phyloP scores from a whole-genome alignment of 768 basidiomycete genomes.

The Lyophyllum decastes region DNA sequence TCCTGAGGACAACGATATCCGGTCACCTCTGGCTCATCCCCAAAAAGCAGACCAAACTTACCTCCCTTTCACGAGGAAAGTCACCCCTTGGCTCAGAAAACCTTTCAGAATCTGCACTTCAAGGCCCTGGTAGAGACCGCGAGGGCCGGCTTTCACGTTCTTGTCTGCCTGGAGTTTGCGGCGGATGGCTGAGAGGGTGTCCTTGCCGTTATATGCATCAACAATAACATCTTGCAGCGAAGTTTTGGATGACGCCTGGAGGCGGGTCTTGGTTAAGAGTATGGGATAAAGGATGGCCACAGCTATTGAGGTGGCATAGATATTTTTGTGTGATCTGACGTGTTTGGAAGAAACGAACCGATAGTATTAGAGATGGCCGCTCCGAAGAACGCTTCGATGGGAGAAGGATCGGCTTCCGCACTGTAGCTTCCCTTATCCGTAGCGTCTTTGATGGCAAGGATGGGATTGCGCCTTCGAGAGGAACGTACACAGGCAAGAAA shows the following conservation, averaged over 20 bases:
- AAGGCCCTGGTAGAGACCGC: slow-evolving; percentile 55
- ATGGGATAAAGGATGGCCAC: slow-evolving; percentile 54
- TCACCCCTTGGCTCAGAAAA: slow-evolving; percentile 58
- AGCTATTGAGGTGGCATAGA: slow-evolving; percentile 25
- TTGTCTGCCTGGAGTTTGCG: slow-evolving; percentile 8
- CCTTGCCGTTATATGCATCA: slow-evolving; percentile 34
- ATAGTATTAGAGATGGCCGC: slow-evolving; percentile 56
- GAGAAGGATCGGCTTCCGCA: slow-evolving; percentile 30
- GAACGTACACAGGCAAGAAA: slow-evolving; percentile 28
- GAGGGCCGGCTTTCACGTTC: slow-evolving; percentile 24
- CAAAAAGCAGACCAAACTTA: neutral
- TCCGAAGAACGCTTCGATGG: slow-evolving; percentile 54
- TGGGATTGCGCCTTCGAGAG: slow-evolving; percentile 4
- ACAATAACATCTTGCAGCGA: slow-evolving; percentile 32
- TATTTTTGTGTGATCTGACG: neutral
- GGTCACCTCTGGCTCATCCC: too few species aligned
- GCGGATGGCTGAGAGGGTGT: slow-evolving; percentile 1
- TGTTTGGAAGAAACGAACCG: slow-evolving; percentile 23
- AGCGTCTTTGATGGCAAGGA: neutral
- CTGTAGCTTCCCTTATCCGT: neutral
- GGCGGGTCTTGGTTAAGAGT: slow-evolving; percentile 59
- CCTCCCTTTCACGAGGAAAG: slow-evolving; percentile 55
- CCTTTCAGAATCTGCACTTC: slow-evolving; percentile 44
- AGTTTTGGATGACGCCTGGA: slow-evolving; percentile 44
- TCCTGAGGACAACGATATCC: slow-evolving; percentile 8